A percentile compares a stretch with the other conserved stretches of the same genome.
Conservation (phyloP, 75 land plant species). For the Larix kaempferi region DNA sequence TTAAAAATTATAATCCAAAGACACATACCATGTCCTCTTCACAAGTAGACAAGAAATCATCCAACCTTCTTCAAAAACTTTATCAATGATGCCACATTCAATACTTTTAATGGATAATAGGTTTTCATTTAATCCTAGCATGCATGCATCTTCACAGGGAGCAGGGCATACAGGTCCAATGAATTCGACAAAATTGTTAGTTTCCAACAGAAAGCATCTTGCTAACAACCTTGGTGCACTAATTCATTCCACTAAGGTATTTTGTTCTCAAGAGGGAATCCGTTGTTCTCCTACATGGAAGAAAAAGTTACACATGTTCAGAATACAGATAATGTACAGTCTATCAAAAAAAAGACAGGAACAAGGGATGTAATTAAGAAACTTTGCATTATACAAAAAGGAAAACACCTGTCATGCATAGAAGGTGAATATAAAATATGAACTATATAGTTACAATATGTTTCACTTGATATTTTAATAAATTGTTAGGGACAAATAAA, state of each 20-base stretch:
- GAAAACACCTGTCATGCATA: too few relatives aligned
- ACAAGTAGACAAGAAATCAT: conserved; percentile 92
- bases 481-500: too few relatives aligned
- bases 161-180: conserved; percentile 99
- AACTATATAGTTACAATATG: too few relatives aligned
- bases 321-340: too few relatives aligned
- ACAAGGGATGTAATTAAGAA: too few relatives aligned
- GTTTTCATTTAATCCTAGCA: conserved; percentile 94
- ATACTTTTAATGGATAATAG: conserved; percentile 96
- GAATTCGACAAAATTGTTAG: conserved; percentile 98
- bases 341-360: too few relatives aligned
- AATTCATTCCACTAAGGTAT: too few relatives aligned
- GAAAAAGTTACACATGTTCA: too few relatives aligned
- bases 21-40: conserved; percentile 77
- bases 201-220: conserved; percentile 97
- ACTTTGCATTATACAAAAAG: too few relatives aligned
- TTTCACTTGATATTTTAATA: too few relatives aligned
- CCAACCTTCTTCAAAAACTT: conserved; percentile 97
- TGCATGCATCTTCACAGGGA: conserved; percentile 98
- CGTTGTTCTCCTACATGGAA: conserved; percentile 73
- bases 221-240: too few relatives aligned
- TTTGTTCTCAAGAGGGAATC: conserved; percentile 97
- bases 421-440: too few relatives aligned
- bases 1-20: background rate
- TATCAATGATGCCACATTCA: conserved; percentile 95